Base-by-base conservation (phyloP, 164 flowering plant genomes). In the Malania oleifera region DNA sequence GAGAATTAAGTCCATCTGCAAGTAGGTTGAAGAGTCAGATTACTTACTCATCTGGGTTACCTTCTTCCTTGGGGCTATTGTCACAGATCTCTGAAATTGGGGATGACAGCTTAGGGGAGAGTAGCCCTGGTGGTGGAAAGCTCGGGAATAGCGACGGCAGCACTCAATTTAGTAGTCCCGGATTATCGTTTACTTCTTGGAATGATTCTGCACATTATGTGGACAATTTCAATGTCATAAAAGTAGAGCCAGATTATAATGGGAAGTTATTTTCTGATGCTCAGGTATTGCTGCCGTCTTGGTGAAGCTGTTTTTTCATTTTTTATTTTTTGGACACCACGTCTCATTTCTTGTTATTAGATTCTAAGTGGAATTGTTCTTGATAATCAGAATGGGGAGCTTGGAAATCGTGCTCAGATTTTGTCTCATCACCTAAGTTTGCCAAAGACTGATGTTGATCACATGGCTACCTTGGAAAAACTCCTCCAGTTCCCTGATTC, bases 361-460 rank as follows among this genome's bases (percentile, higher is more conserved):
- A 17, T 27, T 31, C 38, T 40, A 18, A 52, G 17, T 35, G 11
- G 20, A n/a, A 25, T 34, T 2, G 34, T 50, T 23, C 2, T 54
- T 12, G 41, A 4, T 44, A 15, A 35, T 49, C 60, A 79, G 86
- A 70, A 49, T 57, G 77, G 67, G 48, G 75, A 72, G 55, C 47
- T 52, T 5, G 77, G 68, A 50, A 56, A 69, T 57, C 73, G 65
- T 17, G 55, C 69, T 22, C 70, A 48, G 12, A 2, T 62, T 28
- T 59, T 80, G 54, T 67, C 85, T 3, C 91, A 77, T 67, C 82
- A 73, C 63, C 49, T 78, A 52, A 83, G 86, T 61, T 66, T 85
- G 46, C 83, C 81, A 1, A 80, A 80, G 54, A 60, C 74, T 48
- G 72, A 81, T 29, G 51, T 67, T 5, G 83, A 82, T n/a, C n/a